Base-by-base conservation (phyloP, 225 moss, liverwort and hornwort genomes). In the Asterella californica region DNA sequence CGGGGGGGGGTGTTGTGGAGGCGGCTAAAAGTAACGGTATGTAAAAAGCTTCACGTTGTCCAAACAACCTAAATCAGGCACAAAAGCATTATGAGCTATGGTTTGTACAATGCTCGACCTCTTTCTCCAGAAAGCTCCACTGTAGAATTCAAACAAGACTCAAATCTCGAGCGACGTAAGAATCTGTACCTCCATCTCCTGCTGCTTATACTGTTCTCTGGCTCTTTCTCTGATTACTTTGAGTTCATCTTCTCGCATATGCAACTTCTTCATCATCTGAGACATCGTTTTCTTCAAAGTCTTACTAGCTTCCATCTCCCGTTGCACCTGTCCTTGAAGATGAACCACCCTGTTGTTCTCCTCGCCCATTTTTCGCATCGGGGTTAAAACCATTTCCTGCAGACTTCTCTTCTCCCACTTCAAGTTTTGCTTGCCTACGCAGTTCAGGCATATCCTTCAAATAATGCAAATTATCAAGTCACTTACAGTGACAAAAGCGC, bases 341-440 rank as follows among this genome's bases (percentile, higher is more conserved):
- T 79, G 84, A n/a, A 74, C 86, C 83, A 91, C 87, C 71, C 91
- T 89, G 27, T 75, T 82, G 64, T 87, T 90, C 74, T 90, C 88
- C 53, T 88, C 90, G 54, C 91, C 89, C 82, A 92, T 91, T 62
- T 85, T 91, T 79, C 93, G 91, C 93, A 97, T 89, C 11, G 93
- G 93, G 54, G 88, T 90, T 81, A 89, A 60, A 61, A 97, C 97
- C 79, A 86, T 88, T 34, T 97, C 94, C 36, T 91, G 91, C 47
- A 92, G 84, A 64, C 89, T 92, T 84, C 85, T 88, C 67, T 83
- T 34, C 33, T 97, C 97, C 76, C 89, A 97, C 76, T 93, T 97
- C 85, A 97, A 82, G 75, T 86, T 78, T 67, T 93, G 93, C 57
- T 97, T 97, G 72, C 94, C 94, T 94, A 83, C 79, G 78, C 34